Base-by-base conservation (phyloP, 1,284 basidiomycete species). In the Inonotus obliquus region DNA sequence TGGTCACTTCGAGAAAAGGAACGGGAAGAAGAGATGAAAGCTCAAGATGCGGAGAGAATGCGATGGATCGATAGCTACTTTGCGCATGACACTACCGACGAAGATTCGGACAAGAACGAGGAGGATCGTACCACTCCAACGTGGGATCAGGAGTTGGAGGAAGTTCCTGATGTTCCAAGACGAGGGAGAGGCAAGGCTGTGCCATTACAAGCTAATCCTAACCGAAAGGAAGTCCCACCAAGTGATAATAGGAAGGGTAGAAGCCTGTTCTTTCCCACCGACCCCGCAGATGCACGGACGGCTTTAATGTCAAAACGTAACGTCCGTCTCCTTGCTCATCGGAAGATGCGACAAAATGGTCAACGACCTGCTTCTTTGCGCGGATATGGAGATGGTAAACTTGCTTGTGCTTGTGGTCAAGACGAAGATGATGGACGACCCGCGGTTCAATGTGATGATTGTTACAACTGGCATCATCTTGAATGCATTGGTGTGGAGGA, bases 371-470 rank as follows among this genome's bases (percentile, higher is more conserved):
- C 63, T n/a, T 54, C 58, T 27, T 25, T 54, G 9, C 53, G 58
- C 19, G 60, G 62, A 49, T 53, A 45, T 35, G 13, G 76, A 76
- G 78, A 78, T 4, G 82, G 83, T n/a, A 71, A 72, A 57, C 72
- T 79, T 17, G 67, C 84, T 29, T 92, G 89, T 69, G 75, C 86
- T n/a, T 92, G 89, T 68, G 72, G 76, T 39, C 45, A 44, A 10
- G 64, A 65, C 39, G 85, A 84, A 17, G 75, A 72, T 53, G 85
- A 89, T 63, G 87, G 86, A 0, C 77, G 83, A 27, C 81, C 86
- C 59, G 77, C 89, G 44, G 90, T 92, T 35, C 89, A 91, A 68
- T 92, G 89, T 66, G 88, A 90, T 67, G 78, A 79, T 9, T 92
- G 89, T 70, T 77, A 82, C 67, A 84, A 76, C 23, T 92, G 89